Conservation (phyloP, 176 grass and related monocot genomes). For the Secale cereale region DNA sequence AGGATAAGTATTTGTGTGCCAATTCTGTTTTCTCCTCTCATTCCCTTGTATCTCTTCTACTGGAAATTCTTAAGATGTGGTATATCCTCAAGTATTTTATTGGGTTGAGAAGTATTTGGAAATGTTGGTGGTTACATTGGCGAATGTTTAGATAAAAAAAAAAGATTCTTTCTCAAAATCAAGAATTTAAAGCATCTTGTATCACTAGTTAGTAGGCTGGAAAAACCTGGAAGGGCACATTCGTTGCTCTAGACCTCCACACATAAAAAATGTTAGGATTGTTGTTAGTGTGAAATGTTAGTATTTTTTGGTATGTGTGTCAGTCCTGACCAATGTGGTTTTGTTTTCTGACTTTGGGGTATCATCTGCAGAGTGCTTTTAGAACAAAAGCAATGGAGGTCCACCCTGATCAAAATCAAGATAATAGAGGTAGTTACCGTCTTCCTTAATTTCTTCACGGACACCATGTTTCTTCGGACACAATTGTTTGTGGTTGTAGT, state of each 20-base stretch:
- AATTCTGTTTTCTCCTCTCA: background rate
- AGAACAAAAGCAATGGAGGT: slow-evolving; percentile 95
- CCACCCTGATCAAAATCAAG: slow-evolving; percentile 99
- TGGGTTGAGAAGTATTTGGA: slow-evolving; percentile 5
- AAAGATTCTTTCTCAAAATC: background rate
- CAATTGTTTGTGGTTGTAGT: background rate
- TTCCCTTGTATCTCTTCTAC: background rate
- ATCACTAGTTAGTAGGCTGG: background rate
- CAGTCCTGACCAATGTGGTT: background rate
- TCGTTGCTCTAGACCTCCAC: background rate
- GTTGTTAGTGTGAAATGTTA: background rate
- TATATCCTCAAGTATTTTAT: background rate
- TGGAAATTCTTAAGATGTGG: background rate
- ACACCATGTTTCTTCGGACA: background rate
- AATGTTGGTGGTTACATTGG: background rate
- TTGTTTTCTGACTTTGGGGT: slow-evolving; percentile 18
- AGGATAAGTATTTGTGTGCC: background rate
- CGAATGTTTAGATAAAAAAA: background rate
- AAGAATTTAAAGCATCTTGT: background rate
- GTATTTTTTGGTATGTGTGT: background rate
- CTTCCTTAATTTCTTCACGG: background rate
- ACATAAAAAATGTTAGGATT: background rate
- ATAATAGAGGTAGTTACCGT: slow-evolving; percentile 60
- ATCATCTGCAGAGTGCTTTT: slow-evolving; percentile 77
- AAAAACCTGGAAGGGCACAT: background rate